Percentiles rank a stretch among this genome's conserved stretches.
phyloP scores from a whole-genome alignment of 1,139 yeast species.

The Taphrina wiesneri region DNA sequence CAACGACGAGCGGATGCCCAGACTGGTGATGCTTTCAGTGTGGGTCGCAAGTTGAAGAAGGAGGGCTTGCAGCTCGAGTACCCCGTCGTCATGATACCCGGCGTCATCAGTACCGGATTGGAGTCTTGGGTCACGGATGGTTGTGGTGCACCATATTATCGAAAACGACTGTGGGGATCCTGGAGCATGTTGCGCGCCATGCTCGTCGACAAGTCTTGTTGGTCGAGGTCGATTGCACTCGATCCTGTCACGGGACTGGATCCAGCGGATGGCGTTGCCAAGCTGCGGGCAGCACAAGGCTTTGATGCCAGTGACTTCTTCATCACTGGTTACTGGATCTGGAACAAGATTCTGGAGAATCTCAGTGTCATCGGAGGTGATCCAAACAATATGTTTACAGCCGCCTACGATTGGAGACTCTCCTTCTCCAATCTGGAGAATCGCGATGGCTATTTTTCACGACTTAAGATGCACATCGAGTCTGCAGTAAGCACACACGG shows the following conservation, averaged over 20 bases:
- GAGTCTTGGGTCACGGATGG: constrained; percentile 89
- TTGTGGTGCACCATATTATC: constrained; percentile 83
- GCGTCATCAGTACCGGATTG: constrained; percentile 90
- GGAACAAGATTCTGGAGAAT: constrained; percentile 92
- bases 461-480: constrained; percentile 73
- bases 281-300: constrained; percentile 88
- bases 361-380: constrained; percentile 92
- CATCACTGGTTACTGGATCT: constrained; percentile 97
- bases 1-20: constrained; percentile 41
- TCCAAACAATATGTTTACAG: constrained; percentile 84
- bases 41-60: constrained; percentile 66
- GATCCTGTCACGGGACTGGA: constrained; percentile 91
- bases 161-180: constrained; percentile 94
- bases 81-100: constrained; percentile 89
- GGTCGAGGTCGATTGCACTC: constrained; percentile 87
- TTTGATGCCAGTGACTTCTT: constrained; percentile 84
- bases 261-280: constrained; percentile 66
- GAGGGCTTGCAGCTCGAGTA: constrained; percentile 59
- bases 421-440: constrained; percentile 83
- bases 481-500: constrained; percentile 55
- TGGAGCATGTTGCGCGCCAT: constrained; percentile 91
- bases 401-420: constrained; percentile 94
- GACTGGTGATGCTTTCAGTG: constrained; percentile 80
- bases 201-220: constrained; percentile 87
- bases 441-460: constrained; percentile 81